phyloP scores from a whole-genome alignment of 108 stramenopile genomes.

The Cyclostephanos tholiformis region DNA sequence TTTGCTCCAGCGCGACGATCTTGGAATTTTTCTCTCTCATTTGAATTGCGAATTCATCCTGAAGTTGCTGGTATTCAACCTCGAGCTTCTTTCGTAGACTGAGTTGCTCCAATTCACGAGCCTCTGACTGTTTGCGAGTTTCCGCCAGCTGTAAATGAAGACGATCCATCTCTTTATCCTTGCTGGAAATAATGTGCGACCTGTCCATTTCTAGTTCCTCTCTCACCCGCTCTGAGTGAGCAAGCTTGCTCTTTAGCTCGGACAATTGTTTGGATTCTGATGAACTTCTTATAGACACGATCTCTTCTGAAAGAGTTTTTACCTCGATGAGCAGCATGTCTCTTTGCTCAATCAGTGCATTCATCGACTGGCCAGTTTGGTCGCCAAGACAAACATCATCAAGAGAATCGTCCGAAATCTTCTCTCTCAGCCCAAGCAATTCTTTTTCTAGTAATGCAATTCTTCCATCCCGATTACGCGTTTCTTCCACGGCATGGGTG shows the following conservation, averaged over 20 bases:
- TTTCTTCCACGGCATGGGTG: conserved; percentile 41
- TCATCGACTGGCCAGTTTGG: conserved; percentile 18
- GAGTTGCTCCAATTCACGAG: conserved; percentile 51
- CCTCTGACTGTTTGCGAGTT: conserved; percentile 43
- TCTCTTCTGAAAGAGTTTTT: conserved; percentile 49
- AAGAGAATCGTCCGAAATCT: conserved; percentile 6
- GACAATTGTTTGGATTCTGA: conserved; percentile 33
- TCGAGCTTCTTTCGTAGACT: conserved; percentile 51
- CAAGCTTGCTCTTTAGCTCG: conserved; percentile 39
- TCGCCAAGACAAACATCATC: conserved; percentile 38
- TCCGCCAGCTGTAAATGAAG: conserved; percentile 65
- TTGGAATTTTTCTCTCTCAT: conserved; percentile 70
- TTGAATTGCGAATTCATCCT: conserved; percentile 58
- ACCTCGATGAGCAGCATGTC: conserved; percentile 38
- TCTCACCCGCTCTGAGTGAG: conserved; percentile 51
- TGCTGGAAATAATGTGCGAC: conserved; percentile 48
- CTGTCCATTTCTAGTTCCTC: conserved; percentile 62
- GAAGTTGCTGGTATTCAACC: conserved; percentile 52
- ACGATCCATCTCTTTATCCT: conserved; percentile 69
- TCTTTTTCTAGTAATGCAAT: conserved; percentile 47
- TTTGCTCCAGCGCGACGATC: conserved; percentile 76
- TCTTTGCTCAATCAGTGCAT: conserved; percentile 28
- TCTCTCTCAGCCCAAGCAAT: conserved; percentile 31
- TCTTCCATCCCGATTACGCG: conserved; percentile 39
- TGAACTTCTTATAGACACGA: conserved; percentile 32